phyloP scores from a whole-genome alignment of 2,329 filamentous ascomycete species.

The Aspergillus tanneri region DNA sequence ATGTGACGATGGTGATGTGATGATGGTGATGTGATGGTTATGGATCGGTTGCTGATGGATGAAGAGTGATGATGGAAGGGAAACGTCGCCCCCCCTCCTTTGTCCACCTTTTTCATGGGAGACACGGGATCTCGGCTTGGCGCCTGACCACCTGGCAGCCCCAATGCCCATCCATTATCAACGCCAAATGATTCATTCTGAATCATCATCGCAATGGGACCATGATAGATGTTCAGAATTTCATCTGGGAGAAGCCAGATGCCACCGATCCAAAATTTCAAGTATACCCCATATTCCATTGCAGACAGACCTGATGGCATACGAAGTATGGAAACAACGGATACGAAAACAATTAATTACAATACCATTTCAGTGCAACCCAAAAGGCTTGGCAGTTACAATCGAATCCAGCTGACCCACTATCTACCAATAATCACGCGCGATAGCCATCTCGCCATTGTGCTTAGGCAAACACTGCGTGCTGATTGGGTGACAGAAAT shows the following conservation, averaged over 20 bases:
- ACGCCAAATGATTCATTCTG: neutral
- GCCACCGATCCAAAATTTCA: neutral
- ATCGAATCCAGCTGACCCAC: constrained; percentile 17
- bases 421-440: constrained; percentile 8
- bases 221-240: too few species aligned
- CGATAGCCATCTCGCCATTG: neutral
- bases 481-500: constrained; percentile 17
- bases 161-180: neutral
- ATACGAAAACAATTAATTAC: neutral
- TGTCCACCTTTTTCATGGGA: neutral
- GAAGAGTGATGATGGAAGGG: neutral
- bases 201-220: too few species aligned
- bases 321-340: neutral
- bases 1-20: constrained; percentile 6
- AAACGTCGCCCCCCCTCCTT: neutral
- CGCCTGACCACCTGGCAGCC: neutral
- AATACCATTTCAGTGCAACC: neutral
- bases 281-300: neutral
- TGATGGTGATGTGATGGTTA: too few species aligned
- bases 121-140: neutral
- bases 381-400: constrained; percentile 10
- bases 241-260: neutral
- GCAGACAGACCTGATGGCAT: neutral
- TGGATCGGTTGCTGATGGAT: constrained; percentile 5
- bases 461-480: neutral